Evolutionary conservation across 2,329 filamentous ascomycete genomes (phyloP), one percentile per base, ranked within the genome.

Genomic region (Juglanconis oblonga): DNA sequence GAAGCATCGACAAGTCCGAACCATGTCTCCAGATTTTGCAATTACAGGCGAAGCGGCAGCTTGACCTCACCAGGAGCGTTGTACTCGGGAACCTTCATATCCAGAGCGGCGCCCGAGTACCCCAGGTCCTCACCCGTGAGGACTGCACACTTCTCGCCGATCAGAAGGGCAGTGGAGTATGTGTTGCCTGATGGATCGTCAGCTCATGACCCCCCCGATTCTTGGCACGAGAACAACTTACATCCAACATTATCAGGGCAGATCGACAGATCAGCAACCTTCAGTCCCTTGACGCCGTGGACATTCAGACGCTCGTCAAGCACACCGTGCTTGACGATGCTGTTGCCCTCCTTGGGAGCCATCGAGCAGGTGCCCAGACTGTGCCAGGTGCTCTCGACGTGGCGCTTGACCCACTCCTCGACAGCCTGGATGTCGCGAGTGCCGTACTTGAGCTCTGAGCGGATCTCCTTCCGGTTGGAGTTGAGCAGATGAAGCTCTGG

Each of bases 361-460:
- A 92, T 92, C 55, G 86, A 90, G 76, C 88, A 91, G 1, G 89
- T 92, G 74, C 81, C 81, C 13, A 83, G 72, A 52, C 76, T 75
- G 77, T 91, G 88, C 88, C 88, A 90, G 42, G 89, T 92, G 53
- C 87, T 91, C 75, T 92, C 89, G 52, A 89, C 87, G 70, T 91
- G 89, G 63, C 86, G 81, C 78, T 87, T 85, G 42, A 88, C 84
- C 81, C 81, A 84, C 53, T 64, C 62, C 56, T 64, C 86, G 50
- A 90, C 76, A 6, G 85, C 82, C 67, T 83, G 75, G 68, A 88
- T 83, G 66, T 89, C 86, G 14, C 79, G 72, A 17, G 79, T 81
- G 64, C 72, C 80, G 73, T 94, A 94, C 68, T 87, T 76, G 45
- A 93, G 77, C 61, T 90, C 85, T 5, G 87, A 78, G 11, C 85